Evolutionary conservation across 768 basidiomycete species (phyloP).

Genomic region (Boletus sp.): DNA sequence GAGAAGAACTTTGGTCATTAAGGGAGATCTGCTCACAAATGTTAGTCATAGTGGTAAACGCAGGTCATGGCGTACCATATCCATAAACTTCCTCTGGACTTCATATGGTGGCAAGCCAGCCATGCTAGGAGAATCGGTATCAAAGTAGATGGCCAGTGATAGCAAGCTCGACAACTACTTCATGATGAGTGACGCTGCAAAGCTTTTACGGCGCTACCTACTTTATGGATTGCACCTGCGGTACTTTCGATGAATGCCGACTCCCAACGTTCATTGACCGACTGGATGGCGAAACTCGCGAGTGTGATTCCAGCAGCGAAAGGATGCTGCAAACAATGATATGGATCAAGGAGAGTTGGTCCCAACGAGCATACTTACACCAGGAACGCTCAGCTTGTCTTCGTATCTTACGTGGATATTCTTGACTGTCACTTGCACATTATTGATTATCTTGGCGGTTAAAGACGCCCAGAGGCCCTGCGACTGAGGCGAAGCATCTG

Average conservation of each 20-base stretch:
- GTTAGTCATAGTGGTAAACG: constrained; percentile 9
- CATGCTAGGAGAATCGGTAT: constrained; percentile 86
- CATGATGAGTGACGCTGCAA: constrained; percentile 3
- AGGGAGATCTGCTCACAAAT: constrained; percentile 46
- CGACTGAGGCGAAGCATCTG: constrained; percentile 64
- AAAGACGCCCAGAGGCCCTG: constrained; percentile 83
- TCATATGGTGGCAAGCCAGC: constrained; percentile 63
- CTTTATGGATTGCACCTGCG: constrained; percentile 87
- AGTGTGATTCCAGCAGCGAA: constrained; percentile 92
- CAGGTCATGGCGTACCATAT: constrained; percentile 49
- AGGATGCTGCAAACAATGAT: constrained; percentile 62
- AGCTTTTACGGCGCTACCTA: constrained; percentile 23
- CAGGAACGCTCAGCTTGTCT: constrained; percentile 90
- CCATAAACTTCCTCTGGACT: constrained; percentile 68
- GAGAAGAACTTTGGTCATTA: constrained; percentile 42
- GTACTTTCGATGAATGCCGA: constrained; percentile 92
- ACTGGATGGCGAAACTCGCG: constrained; percentile 82
- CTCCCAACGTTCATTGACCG: constrained; percentile 86
- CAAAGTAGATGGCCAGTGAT: constrained; percentile 90
- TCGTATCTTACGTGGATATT: constrained; percentile 97
- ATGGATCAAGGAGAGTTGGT: background rate
- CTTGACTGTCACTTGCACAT: constrained; percentile 91
- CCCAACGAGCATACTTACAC: constrained; percentile 49
- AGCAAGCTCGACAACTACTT: constrained; percentile 77
- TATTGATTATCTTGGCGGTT: constrained; percentile 89